phyloP scores from a whole-genome alignment of 78 protist species.

The Pigoraptor vietnamica region DNA sequence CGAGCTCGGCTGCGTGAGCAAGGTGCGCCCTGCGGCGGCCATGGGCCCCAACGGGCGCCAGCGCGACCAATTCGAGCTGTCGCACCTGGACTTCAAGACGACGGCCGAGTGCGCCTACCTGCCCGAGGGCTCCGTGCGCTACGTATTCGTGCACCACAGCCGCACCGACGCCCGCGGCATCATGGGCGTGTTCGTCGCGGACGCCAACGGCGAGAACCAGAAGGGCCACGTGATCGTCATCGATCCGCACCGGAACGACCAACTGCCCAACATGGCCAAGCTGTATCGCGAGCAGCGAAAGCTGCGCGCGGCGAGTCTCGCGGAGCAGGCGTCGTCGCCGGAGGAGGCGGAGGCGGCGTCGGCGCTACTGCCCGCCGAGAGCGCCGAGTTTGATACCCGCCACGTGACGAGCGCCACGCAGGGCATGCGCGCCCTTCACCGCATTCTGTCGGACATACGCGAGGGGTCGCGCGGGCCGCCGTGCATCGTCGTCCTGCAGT shows the following conservation, averaged over 20 bases:
- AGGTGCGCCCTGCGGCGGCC: neutral
- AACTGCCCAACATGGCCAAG: neutral
- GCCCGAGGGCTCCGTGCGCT: conserved; percentile 10
- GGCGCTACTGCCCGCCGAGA: neutral
- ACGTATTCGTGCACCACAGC: conserved; percentile 46
- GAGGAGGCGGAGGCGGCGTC: neutral
- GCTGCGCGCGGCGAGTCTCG: neutral
- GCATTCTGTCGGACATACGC: neutral
- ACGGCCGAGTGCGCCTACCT: conserved; percentile 13
- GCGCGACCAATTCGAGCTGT: neutral
- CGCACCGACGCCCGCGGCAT: conserved; percentile 41
- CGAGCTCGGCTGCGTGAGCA: conserved; percentile 38
- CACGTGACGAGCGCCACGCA: neutral
- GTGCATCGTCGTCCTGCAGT: neutral
- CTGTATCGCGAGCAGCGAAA: neutral
- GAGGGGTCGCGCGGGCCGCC: neutral
- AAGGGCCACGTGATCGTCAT: neutral
- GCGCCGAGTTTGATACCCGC: neutral
- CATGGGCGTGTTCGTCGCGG: conserved; percentile 29
- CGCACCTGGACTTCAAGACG: neutral
- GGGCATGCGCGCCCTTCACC: neutral
- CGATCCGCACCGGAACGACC: neutral
- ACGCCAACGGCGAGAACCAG: neutral
- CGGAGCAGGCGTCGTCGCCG: neutral
- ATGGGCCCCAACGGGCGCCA: neutral